Percentiles rank a stretch among this genome's conserved stretches.
Conservation (phyloP, 2,329 filamentous ascomycete genomes). For the Rosellinia necatrix region DNA sequence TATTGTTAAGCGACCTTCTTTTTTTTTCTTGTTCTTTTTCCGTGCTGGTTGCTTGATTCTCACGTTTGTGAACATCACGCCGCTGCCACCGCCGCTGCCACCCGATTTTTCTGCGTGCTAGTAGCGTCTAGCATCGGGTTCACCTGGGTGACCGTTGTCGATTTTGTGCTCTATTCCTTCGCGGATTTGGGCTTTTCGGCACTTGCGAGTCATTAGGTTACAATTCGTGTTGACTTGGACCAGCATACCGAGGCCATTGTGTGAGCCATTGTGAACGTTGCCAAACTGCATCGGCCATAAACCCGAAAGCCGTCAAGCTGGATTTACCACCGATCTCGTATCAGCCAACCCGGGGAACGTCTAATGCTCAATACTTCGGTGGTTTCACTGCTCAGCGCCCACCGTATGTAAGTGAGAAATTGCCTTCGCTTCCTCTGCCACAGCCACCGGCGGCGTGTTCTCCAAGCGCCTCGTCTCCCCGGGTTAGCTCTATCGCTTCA, state of each 20-base stretch:
- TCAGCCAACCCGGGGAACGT: conserved; percentile 77
- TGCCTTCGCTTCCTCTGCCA: conserved; percentile 72
- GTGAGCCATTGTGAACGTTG: no score
- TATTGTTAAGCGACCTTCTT: conserved; percentile 12
- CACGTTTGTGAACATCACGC: conserved; percentile 6
- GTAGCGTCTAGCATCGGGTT: no score
- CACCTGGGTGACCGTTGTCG: background rate
- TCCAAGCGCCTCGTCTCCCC: conserved; percentile 74
- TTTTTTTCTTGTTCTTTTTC: conserved; percentile 1
- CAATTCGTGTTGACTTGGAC: conserved; percentile 5
- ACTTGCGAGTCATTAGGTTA: no score
- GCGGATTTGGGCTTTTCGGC: no score
- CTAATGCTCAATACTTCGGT: conserved; percentile 72
- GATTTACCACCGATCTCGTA: conserved; percentile 87
- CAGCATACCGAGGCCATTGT: no score
- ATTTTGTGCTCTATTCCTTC: no score
- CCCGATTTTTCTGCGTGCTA: background rate
- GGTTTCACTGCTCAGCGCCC: conserved; percentile 67
- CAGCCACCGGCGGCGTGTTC: conserved; percentile 72
- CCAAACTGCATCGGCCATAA: conserved; percentile 30
- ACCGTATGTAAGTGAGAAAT: conserved; percentile 73
- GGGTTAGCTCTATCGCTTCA: conserved; percentile 74
- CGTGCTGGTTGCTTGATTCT: background rate
- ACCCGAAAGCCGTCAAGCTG: conserved; percentile 80
- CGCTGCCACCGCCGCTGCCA: background rate